Evolutionary conservation across 352 stramenopile species (phyloP).

Genomic region (Halophytophthora polymorphica): DNA sequence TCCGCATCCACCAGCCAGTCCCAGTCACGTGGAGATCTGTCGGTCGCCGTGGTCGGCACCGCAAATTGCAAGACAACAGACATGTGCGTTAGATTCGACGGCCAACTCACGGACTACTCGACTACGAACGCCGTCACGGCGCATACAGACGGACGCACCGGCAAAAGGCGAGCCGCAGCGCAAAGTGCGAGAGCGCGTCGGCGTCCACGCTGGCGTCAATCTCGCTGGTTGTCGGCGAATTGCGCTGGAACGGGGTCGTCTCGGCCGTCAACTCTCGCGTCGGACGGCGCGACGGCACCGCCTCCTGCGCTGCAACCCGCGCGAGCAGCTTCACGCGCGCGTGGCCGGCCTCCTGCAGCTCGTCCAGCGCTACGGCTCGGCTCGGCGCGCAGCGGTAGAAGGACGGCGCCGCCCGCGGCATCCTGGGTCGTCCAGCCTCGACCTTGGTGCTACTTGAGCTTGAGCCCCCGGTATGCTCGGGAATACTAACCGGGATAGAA

Average conservation of each 20-base stretch:
- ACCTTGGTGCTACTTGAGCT: not conserved
- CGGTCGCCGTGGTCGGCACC: constrained; percentile 8
- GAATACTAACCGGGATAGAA: not conserved
- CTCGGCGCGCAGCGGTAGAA: constrained; percentile 88
- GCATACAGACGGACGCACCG: constrained; percentile 31
- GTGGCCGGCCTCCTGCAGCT: constrained; percentile 90
- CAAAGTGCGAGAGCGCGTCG: constrained; percentile 47
- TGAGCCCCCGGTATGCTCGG: not conserved
- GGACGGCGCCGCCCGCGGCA: constrained; percentile 5
- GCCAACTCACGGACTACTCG: too few species aligned
- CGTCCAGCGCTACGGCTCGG: constrained; percentile 90
- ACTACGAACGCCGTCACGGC: too few species aligned
- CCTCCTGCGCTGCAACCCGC: constrained; percentile 14
- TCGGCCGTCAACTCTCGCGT: constrained; percentile 1
- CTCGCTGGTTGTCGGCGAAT: not conserved
- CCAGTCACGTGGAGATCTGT: constrained; percentile 35
- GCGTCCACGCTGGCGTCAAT: not conserved
- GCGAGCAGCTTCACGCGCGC: constrained; percentile 61
- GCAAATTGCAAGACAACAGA: constrained; percentile 6
- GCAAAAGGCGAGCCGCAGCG: constrained; percentile 50
- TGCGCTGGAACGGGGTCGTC: constrained; percentile 16
- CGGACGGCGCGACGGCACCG: not conserved
- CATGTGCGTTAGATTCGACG: too few species aligned
- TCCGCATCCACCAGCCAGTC: constrained; percentile 62
- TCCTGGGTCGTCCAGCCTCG: not conserved